Conservation (phyloP, 129 eudicot species). For the Scalesia atractyloides region DNA sequence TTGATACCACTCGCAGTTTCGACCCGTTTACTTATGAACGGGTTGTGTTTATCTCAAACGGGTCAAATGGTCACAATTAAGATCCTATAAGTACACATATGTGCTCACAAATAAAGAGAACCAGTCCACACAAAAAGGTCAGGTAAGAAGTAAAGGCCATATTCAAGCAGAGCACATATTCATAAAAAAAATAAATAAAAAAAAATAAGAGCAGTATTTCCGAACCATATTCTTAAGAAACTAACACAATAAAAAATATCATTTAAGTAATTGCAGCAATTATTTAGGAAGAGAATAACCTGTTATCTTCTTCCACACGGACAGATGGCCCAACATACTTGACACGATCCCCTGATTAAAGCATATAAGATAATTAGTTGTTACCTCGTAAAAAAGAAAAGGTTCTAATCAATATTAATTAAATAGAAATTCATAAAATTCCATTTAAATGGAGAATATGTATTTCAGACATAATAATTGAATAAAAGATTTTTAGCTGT, state of each 20-base stretch:
- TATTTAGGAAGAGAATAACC: slow-evolving; percentile 46
- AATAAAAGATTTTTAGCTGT: slow-evolving; percentile 6
- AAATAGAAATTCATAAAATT: background rate
- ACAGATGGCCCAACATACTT: slow-evolving; percentile 76
- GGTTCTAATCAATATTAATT: background rate
- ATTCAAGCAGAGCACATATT: slow-evolving; percentile 5
- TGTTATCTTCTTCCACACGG: slow-evolving; percentile 55
- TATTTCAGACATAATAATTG: background rate
- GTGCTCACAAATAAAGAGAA: slow-evolving; percentile 12
- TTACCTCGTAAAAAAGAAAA: background rate
- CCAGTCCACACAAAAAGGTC: slow-evolving; percentile 9
- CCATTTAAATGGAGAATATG: background rate
- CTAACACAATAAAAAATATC: background rate
- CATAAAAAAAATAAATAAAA: no score
- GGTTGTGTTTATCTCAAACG: slow-evolving; percentile 2
- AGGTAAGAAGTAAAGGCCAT: slow-evolving; percentile 9
- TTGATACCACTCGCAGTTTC: slow-evolving; percentile 22
- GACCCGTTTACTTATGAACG: slow-evolving; percentile 2
- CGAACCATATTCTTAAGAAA: slow-evolving; percentile 20
- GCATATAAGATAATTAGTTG: slow-evolving; percentile 20
- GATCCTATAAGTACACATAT: slow-evolving; percentile 4
- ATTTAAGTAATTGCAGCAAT: background rate
- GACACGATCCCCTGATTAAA: slow-evolving; percentile 78
- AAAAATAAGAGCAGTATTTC: background rate
- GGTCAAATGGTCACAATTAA: slow-evolving; percentile 17